Conservation (phyloP, 2,329 filamentous ascomycete genomes). For the Parastagonospora nodorum region DNA sequence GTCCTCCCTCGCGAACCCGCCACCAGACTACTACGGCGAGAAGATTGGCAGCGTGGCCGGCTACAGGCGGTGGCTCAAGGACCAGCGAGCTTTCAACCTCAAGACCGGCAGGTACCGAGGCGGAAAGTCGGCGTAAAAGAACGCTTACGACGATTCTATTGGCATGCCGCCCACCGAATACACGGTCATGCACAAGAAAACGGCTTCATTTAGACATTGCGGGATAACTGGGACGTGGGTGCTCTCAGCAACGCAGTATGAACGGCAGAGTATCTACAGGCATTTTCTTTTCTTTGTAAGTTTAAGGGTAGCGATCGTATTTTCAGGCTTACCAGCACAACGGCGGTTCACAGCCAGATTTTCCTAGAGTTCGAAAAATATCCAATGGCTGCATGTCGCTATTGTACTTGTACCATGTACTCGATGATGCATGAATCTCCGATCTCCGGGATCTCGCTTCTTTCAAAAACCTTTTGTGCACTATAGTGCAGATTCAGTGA, state of each 20-base stretch:
- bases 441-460: constrained; percentile 5
- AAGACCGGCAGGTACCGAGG: constrained; percentile 69
- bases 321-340: constrained; percentile 5
- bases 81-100: constrained; percentile 90
- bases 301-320: constrained; percentile 4
- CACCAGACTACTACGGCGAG: constrained; percentile 97
- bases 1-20: constrained; percentile 88
- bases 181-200: background rate
- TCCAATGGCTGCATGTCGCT: constrained; percentile 10
- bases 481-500: background rate
- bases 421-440: constrained; percentile 13
- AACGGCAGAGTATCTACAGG: background rate
- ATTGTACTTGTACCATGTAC: constrained; percentile 22
- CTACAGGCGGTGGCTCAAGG: constrained; percentile 95
- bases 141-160: too few relatives aligned
- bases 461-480: background rate
- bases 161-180: too few relatives aligned
- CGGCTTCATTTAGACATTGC: background rate
- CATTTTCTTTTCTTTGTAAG: constrained; percentile 7
- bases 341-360: constrained; percentile 4
- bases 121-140: constrained; percentile 11
- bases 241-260: background rate
- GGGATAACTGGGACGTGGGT: background rate
- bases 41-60: constrained; percentile 93
- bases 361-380: constrained; percentile 9